Percentiles rank a stretch among this genome's conserved stretches.
phyloP scores from a whole-genome alignment of 2,329 filamentous ascomycete species.

The Colletotrichum echinochloae region DNA sequence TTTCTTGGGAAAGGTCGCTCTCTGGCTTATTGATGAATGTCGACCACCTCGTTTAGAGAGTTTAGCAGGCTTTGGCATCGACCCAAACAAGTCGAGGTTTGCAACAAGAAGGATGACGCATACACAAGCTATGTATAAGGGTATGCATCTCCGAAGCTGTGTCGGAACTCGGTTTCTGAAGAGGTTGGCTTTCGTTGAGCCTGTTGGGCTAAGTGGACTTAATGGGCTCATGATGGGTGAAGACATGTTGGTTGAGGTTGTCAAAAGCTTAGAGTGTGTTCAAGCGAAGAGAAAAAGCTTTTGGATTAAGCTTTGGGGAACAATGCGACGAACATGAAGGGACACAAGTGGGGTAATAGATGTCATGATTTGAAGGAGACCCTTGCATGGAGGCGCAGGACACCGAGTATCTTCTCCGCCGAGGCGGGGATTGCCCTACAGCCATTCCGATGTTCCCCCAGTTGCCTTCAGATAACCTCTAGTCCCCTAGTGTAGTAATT shows the following conservation, averaged over 20 bases:
- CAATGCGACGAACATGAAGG: conserved; percentile 16
- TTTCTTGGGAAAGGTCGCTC: conserved; percentile 69
- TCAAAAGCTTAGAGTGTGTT: conserved; percentile 10
- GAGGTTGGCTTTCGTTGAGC: conserved; percentile 23
- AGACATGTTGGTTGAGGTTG: conserved; percentile 18
- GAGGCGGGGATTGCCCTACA: conserved; percentile 21
- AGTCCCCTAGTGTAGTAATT: conserved; percentile 4
- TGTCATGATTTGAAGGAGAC: conserved; percentile 22
- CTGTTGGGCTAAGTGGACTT: conserved; percentile 26
- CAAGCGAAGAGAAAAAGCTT: conserved; percentile 22
- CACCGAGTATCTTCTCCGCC: neutral
- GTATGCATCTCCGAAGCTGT: conserved; percentile 61
- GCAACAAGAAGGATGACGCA: conserved; percentile 60
- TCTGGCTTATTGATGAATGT: conserved; percentile 42
- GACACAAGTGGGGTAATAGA: conserved; percentile 9
- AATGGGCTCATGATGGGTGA: conserved; percentile 33
- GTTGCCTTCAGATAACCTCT: neutral
- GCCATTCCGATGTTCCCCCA: neutral
- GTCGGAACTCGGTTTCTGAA: conserved; percentile 57
- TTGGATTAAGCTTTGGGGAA: conserved; percentile 18
- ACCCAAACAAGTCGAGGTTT: conserved; percentile 56
- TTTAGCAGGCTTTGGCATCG: conserved; percentile 44
- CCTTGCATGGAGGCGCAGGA: conserved; percentile 18
- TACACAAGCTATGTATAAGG: conserved; percentile 59
- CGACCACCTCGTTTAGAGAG: conserved; percentile 39